These are phyloP conservation scores for Sambucus nigra DNA, from an alignment of 129 eudicot species.

Conservation along the genomic window DNA sequence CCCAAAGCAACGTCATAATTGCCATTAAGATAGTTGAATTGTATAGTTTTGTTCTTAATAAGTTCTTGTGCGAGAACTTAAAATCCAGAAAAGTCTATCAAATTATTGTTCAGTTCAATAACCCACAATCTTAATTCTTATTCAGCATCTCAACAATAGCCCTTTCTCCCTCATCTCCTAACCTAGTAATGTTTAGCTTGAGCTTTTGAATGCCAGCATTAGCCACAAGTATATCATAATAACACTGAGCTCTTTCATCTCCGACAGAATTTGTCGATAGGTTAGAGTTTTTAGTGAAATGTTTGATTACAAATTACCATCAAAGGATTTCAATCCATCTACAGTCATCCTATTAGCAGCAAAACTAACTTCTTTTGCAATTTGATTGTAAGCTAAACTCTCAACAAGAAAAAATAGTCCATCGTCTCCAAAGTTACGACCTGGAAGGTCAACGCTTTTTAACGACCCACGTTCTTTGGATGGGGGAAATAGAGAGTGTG, in stretches of 20 bases:
- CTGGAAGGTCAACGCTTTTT: constrained; percentile 73
- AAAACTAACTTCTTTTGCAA: constrained; percentile 79
- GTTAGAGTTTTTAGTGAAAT: constrained; percentile 56
- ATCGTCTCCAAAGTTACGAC: constrained; percentile 88
- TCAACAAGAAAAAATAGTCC: constrained; percentile 87
- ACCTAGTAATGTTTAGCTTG: constrained; percentile 69
- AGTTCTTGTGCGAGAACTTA: constrained; percentile 83
- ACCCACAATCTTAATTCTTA: constrained; percentile 64
- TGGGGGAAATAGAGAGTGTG: too few relatives aligned
- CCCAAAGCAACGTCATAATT: constrained; percentile 96
- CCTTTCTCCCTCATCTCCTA: constrained; percentile 97
- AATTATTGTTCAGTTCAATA: constrained; percentile 86
- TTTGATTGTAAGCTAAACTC: constrained; percentile 87
- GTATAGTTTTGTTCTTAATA: constrained; percentile 58
- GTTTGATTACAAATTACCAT: constrained; percentile 80
- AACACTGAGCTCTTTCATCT: constrained; percentile 95
- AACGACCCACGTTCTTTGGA: constrained; percentile 74
- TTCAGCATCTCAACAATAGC: constrained; percentile 91
- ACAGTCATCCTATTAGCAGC: constrained; percentile 86
- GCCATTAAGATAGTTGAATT: constrained; percentile 67
- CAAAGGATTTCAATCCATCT: constrained; percentile 81
- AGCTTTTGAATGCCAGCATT: constrained; percentile 75
- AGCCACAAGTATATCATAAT: constrained; percentile 46
- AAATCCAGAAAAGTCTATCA: constrained; percentile 97
- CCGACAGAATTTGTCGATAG: constrained; percentile 87